Evolutionary conservation across 768 basidiomycete genomes (phyloP).

Genomic region (Pisolithus microcarpus): DNA sequence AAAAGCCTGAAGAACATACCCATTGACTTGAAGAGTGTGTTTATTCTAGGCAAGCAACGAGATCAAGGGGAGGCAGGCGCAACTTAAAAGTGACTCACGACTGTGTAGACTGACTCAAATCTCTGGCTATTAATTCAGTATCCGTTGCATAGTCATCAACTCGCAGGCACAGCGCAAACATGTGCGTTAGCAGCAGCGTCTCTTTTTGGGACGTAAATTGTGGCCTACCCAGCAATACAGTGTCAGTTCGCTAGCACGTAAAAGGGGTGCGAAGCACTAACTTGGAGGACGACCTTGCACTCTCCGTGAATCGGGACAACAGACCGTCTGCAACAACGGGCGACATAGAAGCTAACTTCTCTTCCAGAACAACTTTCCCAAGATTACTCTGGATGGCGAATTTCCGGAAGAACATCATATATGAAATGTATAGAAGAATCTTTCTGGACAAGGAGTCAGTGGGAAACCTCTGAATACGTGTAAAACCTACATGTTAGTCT

Average conservation of each 20-base stretch:
- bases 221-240: constrained; percentile 22
- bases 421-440: constrained; percentile 72
- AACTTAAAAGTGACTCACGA: constrained; percentile 45
- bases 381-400: constrained; percentile 29
- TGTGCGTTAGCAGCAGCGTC: constrained; percentile 65
- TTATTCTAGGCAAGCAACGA: constrained; percentile 36
- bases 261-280: constrained; percentile 26
- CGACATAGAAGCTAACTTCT: constrained; percentile 54
- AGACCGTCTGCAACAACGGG: constrained; percentile 65
- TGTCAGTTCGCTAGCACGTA: neutral
- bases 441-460: constrained; percentile 41
- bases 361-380: constrained; percentile 46
- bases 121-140: constrained; percentile 57
- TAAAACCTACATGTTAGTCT: constrained; percentile 50
- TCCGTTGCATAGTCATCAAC: constrained; percentile 76
- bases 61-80: constrained; percentile 1
- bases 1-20: constrained; percentile 33
- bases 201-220: constrained; percentile 62
- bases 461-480: neutral
- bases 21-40: constrained; percentile 67
- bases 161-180: constrained; percentile 75
- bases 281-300: constrained; percentile 57
- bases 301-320: constrained; percentile 75
- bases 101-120: constrained; percentile 56
- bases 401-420: constrained; percentile 68